Base-by-base conservation (phyloP, 495 filamentous ascomycete species). In the Hyaloscypha variabilis region DNA sequence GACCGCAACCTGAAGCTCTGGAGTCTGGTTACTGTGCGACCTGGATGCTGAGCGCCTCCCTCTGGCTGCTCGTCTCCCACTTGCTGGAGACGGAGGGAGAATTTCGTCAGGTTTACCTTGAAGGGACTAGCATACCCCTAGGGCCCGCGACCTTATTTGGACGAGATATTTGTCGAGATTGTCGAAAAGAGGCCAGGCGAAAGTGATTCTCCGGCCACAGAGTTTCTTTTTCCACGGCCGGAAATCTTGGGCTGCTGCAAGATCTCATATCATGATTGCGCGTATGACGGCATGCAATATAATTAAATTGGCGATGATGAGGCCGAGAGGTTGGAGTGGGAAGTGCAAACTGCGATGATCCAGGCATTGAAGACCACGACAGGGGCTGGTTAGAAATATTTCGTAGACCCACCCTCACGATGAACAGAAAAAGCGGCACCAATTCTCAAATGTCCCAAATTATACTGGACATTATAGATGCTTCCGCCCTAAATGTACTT, bases 81-180 rank as follows among this genome's bases (percentile, higher is more conserved):
- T 62, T 62, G 63, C 64, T 67, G 69, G 69, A 61, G 49, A 64
- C 52, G 21, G 62, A 66, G 69, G 69, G 67, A 67, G 64, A 64
- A 59, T 64, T 39, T 57, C 64, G 68, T 60, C 55, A 64, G 63
- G 68, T 64, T 67, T 46, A 60, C 64, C 60, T 66, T 30, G 62
- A 60, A 52, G 11, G 42, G 65, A 57, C 63, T 62, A 63, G 60
- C 39, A 30, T 21, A 14, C 49, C 23, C 67, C 62, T 60, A 23
- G 61, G 21, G 25, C 61, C 36, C 28, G 26, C 42, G 39, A 66
- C 65, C 60, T 71, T 71, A 71, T 65, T 67, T 63, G 61, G 50
- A 65, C 60, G 54, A 54, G 24, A 52, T 68, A 64, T 34, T 21
- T 36, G 19, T 54, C 4, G 24, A 2, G 52, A 28, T n/a, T 30